phyloP scores from a whole-genome alignment of 2,329 filamentous ascomycete species.

The Cladophialophora psammophila region DNA sequence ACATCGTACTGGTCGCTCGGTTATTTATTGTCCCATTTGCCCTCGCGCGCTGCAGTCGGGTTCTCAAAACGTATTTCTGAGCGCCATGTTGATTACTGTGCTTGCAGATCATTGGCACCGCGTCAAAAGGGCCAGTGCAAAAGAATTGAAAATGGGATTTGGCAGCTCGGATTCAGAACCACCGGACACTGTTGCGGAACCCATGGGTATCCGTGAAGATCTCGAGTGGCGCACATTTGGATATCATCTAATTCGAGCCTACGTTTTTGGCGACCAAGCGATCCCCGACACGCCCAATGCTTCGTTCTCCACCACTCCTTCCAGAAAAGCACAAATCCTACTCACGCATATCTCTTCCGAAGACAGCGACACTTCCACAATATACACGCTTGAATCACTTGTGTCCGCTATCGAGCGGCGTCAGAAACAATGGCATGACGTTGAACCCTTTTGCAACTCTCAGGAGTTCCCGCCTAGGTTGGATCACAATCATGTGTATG shows the following conservation, averaged over 20 bases:
- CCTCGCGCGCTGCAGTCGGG: conserved; percentile 52
- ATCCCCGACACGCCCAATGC: conserved; percentile 30
- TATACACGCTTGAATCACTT: conserved; percentile 45
- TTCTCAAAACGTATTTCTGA: conserved; percentile 56
- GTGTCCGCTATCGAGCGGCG: conserved; percentile 52
- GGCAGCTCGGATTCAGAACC: conserved; percentile 42
- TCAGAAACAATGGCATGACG: conserved; percentile 52
- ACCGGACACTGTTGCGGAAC: conserved; percentile 2
- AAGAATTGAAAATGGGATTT: conserved; percentile 51
- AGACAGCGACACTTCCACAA: conserved; percentile 7
- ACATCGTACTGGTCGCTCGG: conserved; percentile 50
- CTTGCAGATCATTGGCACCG: conserved; percentile 54
- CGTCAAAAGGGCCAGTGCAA: conserved; percentile 47
- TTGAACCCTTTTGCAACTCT: conserved; percentile 20
- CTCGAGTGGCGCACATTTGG: conserved; percentile 46
- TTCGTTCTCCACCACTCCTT: background rate
- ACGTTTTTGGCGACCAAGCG: conserved; percentile 37
- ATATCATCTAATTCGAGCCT: conserved; percentile 37
- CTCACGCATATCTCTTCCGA: conserved; percentile 16
- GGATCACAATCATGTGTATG: conserved; percentile 11
- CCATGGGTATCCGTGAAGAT: conserved; percentile 34
- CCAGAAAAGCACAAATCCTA: conserved; percentile 15
- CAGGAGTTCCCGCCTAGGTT: conserved; percentile 30
- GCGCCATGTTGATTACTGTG: conserved; percentile 54
- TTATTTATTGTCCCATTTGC: conserved; percentile 53